Evolutionary conservation across 2,329 filamentous ascomycete species (phyloP).

Genomic region (Curvularia sp.): DNA sequence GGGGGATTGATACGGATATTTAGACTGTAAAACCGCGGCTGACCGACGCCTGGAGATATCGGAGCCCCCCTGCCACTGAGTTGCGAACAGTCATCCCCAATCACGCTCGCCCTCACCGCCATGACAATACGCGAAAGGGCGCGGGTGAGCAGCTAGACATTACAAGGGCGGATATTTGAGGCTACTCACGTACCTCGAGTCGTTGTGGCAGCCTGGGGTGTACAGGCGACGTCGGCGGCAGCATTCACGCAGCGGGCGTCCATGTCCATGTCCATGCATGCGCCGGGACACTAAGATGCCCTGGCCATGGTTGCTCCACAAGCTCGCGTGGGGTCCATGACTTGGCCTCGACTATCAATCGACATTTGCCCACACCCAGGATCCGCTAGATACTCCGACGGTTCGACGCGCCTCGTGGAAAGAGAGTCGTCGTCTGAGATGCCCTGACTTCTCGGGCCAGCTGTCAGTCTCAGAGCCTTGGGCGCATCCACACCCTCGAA

Average conservation of each 20-base stretch:
- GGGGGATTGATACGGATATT: constrained; percentile 25
- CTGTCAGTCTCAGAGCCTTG: constrained; percentile 30
- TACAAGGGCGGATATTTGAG: constrained; percentile 34
- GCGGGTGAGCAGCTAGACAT: constrained; percentile 20
- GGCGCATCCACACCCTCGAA: constrained; percentile 20
- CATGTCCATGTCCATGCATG: constrained; percentile 27
- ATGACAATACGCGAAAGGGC: constrained; percentile 27
- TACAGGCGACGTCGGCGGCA: constrained; percentile 8
- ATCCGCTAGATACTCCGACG: constrained; percentile 6
- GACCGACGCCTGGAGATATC: constrained; percentile 28
- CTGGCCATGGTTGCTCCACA: constrained; percentile 22
- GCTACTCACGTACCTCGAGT: constrained; percentile 32
- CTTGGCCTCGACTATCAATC: constrained; percentile 16
- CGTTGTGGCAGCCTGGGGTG: constrained; percentile 1
- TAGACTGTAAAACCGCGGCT: constrained; percentile 36
- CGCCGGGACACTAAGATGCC: constrained; percentile 19
- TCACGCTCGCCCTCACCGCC: constrained; percentile 19
- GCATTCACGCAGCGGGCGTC: background rate
- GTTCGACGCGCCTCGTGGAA: constrained; percentile 1
- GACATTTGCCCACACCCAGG: background rate
- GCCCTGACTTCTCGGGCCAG: constrained; percentile 31
- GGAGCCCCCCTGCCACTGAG: constrained; percentile 23
- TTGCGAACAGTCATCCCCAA: constrained; percentile 24
- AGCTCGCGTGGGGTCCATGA: constrained; percentile 29
- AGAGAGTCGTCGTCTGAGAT: constrained; percentile 13